Evolutionary conservation across 2,329 filamentous ascomycete genomes (phyloP).

Genomic region (Corniculantispora saksenae): DNA sequence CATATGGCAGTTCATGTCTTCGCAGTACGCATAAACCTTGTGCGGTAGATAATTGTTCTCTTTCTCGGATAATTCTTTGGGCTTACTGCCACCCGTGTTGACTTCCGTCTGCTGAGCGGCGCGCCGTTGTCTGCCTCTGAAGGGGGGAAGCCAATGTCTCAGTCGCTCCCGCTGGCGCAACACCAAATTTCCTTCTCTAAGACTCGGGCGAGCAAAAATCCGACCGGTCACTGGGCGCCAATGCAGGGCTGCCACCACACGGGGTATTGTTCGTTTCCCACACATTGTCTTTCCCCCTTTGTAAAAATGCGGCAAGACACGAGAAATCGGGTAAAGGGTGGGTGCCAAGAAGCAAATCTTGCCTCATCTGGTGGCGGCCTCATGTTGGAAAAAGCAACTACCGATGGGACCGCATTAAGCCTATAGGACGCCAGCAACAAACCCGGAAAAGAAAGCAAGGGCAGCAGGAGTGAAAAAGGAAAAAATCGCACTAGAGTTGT

Average conservation of each 20-base stretch:
- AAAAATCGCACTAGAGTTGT: not conserved
- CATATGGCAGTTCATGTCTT: not conserved
- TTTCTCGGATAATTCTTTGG: not conserved
- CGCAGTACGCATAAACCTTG: no score
- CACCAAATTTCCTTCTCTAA: slow-evolving; percentile 10
- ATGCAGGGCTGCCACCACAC: not conserved
- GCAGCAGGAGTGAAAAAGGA: not conserved
- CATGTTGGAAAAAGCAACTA: slow-evolving; percentile 10
- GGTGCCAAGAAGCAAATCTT: slow-evolving; percentile 6
- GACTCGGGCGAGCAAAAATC: not conserved
- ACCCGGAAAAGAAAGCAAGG: not conserved
- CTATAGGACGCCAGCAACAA: not conserved
- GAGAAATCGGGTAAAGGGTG: not conserved
- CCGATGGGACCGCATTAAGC: not conserved
- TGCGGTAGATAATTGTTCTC: no score
- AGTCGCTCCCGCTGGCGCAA: not conserved
- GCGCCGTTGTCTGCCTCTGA: not conserved
- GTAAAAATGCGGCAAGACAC: slow-evolving; percentile 1
- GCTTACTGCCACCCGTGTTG: not conserved
- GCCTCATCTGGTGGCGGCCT: slow-evolving; percentile 2
- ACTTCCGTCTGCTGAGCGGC: not conserved
- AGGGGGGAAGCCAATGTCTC: slow-evolving; percentile 10
- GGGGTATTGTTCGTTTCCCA: not conserved
- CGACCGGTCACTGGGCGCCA: not conserved
- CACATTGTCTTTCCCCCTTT: slow-evolving; percentile 4